phyloP scores from a whole-genome alignment of 177 flowering plant species.

The Vitis hybrid region DNA sequence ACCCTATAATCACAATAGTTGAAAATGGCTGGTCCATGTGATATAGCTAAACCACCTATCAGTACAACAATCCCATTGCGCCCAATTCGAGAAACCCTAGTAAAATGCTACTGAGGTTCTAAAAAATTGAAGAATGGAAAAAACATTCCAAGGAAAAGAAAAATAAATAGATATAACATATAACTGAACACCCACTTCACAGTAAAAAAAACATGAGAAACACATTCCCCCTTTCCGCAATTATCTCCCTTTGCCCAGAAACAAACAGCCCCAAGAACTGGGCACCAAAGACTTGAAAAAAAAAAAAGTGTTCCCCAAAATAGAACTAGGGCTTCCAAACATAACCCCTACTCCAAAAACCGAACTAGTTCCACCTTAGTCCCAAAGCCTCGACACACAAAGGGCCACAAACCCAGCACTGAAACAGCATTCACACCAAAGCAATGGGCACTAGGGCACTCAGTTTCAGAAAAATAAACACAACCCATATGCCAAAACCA shows the following conservation, averaged over 20 bases:
- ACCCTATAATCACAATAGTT: constrained; percentile 4
- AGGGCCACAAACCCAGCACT: too few species aligned
- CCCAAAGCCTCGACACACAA: too few species aligned
- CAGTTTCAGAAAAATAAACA: too few species aligned
- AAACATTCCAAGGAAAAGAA: not conserved
- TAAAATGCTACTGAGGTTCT: not conserved
- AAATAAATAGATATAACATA: not conserved
- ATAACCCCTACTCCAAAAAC: not conserved
- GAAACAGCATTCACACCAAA: too few species aligned
- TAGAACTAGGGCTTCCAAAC: constrained; percentile 5
- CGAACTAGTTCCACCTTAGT: not conserved
- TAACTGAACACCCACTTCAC: not conserved
- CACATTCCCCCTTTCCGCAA: not conserved
- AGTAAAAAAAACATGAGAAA: not conserved
- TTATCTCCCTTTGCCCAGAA: not conserved
- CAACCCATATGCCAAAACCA: too few species aligned
- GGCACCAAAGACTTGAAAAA: not conserved
- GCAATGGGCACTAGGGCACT: too few species aligned
- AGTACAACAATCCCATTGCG: not conserved
- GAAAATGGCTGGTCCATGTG: not conserved
- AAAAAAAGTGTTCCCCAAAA: not conserved
- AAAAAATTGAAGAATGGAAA: not conserved
- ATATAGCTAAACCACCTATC: not conserved
- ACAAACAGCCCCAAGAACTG: constrained; percentile 1
- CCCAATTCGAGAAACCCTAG: constrained; percentile 3